Conservation (phyloP, 2,329 filamentous ascomycete genomes). For the Plectosphaerella plurivora region DNA sequence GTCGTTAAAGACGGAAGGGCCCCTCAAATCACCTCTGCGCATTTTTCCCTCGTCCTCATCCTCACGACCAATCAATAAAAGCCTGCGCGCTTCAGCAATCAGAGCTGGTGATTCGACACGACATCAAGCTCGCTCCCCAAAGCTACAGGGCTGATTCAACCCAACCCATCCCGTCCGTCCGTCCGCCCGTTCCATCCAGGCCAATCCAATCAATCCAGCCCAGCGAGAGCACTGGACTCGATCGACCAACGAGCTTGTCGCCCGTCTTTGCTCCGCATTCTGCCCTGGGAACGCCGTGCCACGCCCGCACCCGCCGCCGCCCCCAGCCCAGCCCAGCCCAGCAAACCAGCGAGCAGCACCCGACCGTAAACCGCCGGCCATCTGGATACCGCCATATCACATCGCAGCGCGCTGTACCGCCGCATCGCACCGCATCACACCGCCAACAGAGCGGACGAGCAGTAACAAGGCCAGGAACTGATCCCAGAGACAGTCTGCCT, state of each 20-base stretch:
- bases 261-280: constrained; percentile 9
- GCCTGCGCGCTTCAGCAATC: constrained; percentile 20
- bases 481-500: too few species aligned
- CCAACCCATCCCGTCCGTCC: constrained; percentile 6
- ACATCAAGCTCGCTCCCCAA: constrained; percentile 6
- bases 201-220: constrained; percentile 2
- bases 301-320: not conserved
- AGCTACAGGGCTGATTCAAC: not conserved
- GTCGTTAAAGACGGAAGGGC: constrained; percentile 35
- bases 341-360: not conserved
- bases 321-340: constrained; percentile 14
- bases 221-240: too few species aligned
- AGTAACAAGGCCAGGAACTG: too few species aligned
- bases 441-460: too few species aligned
- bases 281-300: not conserved
- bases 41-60: constrained; percentile 36
- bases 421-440: not conserved
- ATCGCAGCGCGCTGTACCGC: not conserved
- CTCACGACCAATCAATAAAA: constrained; percentile 44
- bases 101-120: constrained; percentile 18
- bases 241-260: constrained; percentile 6
- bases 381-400: not conserved
- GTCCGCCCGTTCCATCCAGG: constrained; percentile 2
- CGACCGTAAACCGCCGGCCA: not conserved
- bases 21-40: constrained; percentile 50